Base-by-base conservation (phyloP, 1,284 basidiomycete species). In the Cryptococcus wingfieldii region DNA sequence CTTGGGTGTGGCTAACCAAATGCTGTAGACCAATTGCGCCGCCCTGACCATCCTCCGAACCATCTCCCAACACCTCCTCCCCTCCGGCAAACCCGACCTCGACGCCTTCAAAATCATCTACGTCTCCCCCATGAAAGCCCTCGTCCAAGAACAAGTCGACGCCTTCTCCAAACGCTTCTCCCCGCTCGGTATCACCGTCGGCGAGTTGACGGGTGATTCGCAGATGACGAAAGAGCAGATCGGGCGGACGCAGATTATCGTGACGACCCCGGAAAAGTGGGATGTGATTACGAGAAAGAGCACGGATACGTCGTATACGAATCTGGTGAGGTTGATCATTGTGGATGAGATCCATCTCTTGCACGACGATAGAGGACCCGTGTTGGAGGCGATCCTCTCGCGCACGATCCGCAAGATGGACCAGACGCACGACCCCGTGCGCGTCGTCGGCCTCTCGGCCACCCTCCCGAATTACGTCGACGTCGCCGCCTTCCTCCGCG, bases 171-270 rank as follows among this genome's bases (percentile, higher is more conserved):
- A 84, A n/a, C 88, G 96, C 5, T 84, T 98, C 41, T 81, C 83
- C 10, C 81, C 83, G 1, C 95, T 86, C 69, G 90, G 88, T 49
- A 83, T 98, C 77, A 88, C 85, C 63, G 89, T 98, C 54, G 91
- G 90, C 42, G 95, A 99, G 75, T 82, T 99, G 53, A 99, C 96
- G 0, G 96, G 96, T 44, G 96, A 99, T 77, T 86, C 89, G 42
- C 95, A 98, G 81, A 88, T 98, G 83, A 98, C 95, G 58, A 99
- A 98, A 77, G 87, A 92, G 62, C 95, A 98, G 75, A 98, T 98
- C 59, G 80, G 92, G 4, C 91, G 96, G 74, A 98, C 96, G 0
- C 95, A 98, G 74, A 91, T 99, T 70, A 98, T 99, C 73, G 94
- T 98, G 62, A 98, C 95, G 0, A 98, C 96, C 0, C 96, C 96